Base-by-base conservation (phyloP, 228 moss, liverwort and hornwort species). In the Sphagnum magellanicum region DNA sequence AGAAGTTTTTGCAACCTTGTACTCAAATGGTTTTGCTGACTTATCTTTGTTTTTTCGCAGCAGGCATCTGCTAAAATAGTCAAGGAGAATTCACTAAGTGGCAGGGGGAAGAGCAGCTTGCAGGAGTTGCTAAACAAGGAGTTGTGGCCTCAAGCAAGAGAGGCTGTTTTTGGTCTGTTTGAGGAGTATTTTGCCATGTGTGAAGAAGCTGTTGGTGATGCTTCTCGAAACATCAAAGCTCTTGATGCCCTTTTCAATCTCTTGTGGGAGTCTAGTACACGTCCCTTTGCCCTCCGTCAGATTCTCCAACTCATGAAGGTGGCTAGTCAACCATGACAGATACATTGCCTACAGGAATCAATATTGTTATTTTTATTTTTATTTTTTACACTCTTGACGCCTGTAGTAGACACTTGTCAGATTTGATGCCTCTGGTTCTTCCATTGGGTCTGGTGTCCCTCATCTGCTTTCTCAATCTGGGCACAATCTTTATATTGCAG, bases 221-320 rank as follows among this genome's bases (percentile, higher is more conserved):
- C 85, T 62, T 86, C 91, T 49, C 86, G 84, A 48, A 91, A 91
- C 75, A 78, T 81, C 52, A 81, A 69, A 75, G 88, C 86, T 53
- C 83, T 86, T 70, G 81, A 91, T 77, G 81, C 81, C 63, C 63
- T 91, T 4, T 91, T 88, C 72, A 84, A 84, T 73, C 73, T 91
- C 47, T 76, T 91, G 68, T 91, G 85, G 83, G 88, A 91, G 67
- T 63, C 78, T 8, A 70, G 72, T 8, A 88, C 88, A 55, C 76
- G 86, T 73, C 63, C 71, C 55, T 91, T 91, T 79, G 81, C 88
- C 53, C 86, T 91, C 53, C 72, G 76, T 70, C 91, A 91, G 50
- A 82, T 91, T 52, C 77, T 88, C 72, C 73, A 86, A 68, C 77
- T 91, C 8, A 88, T 88, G 91, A 91, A 91, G 88, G 91, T 91